A percentile compares a stretch with the other conserved stretches of the same genome.
phyloP scores from a whole-genome alignment of 1,284 basidiomycete species.

The Malassezia sp. region DNA sequence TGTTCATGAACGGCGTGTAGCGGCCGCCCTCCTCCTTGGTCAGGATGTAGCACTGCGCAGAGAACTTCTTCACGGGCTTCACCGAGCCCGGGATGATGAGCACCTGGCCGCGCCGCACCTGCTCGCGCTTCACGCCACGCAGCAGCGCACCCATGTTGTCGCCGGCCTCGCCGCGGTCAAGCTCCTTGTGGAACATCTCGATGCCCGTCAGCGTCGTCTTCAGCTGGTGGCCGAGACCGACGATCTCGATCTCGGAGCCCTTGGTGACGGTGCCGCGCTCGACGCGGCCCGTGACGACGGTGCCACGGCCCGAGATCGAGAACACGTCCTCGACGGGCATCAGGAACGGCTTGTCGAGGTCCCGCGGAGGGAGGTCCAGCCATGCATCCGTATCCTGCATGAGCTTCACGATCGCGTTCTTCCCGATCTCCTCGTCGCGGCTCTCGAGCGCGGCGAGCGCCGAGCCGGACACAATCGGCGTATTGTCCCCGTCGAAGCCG shows the following conservation, averaged over 20 bases:
- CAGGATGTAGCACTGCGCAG: conserved; percentile 50
- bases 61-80: conserved; percentile 85
- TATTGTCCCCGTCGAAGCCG: conserved; percentile 91
- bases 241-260: conserved; percentile 84
- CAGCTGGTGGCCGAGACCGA: conserved; percentile 70
- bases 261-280: conserved; percentile 89
- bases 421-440: conserved; percentile 66
- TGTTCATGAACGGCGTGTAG: conserved; percentile 90
- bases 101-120: conserved; percentile 85
- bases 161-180: conserved; percentile 93
- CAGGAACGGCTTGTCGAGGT: conserved; percentile 95
- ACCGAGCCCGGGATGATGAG: conserved; percentile 81
- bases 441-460: conserved; percentile 90
- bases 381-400: conserved; percentile 82
- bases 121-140: conserved; percentile 93
- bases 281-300: conserved; percentile 91
- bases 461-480: conserved; percentile 92
- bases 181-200: conserved; percentile 99
- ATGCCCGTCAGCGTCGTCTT: conserved; percentile 96
- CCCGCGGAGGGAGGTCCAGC: conserved; percentile 90
- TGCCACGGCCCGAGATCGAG: conserved; percentile 96
- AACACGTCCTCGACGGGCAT: conserved; percentile 95
- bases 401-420: conserved; percentile 69
- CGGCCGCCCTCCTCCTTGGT: conserved; percentile 98
- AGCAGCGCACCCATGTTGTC: conserved; percentile 99